Evolutionary conservation across 2,329 filamentous ascomycete genomes (phyloP).

Genomic region (Eutypa lata): DNA sequence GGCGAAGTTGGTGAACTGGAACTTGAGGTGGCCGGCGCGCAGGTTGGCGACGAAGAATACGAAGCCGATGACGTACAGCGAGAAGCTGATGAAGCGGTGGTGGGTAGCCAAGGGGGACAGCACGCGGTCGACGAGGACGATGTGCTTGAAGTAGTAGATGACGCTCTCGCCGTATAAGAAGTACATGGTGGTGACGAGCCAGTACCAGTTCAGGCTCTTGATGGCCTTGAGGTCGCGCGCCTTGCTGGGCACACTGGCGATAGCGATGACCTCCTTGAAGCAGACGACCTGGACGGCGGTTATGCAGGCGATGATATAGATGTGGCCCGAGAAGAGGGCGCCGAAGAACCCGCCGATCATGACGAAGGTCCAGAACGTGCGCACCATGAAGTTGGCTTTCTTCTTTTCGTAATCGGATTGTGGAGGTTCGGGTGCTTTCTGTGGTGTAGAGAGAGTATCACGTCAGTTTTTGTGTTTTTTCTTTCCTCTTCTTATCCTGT

Average conservation of each 20-base stretch:
- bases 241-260: constrained; percentile 88
- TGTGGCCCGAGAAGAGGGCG: constrained; percentile 90
- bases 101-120: constrained; percentile 92
- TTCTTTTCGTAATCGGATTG: constrained; percentile 90
- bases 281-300: constrained; percentile 94
- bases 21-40: constrained; percentile 93
- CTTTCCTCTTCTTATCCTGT: too few species aligned
- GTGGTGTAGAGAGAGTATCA: neutral
- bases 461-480: too few species aligned
- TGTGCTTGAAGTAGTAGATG: constrained; percentile 99
- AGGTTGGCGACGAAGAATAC: constrained; percentile 96
- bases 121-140: constrained; percentile 90
- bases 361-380: constrained; percentile 95
- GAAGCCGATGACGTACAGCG: constrained; percentile 97
- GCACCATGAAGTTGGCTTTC: constrained; percentile 94
- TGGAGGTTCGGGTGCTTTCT: constrained; percentile 43
- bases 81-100: constrained; percentile 97
- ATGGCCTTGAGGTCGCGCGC: constrained; percentile 89
- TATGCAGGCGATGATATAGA: constrained; percentile 92
- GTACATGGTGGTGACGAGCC: constrained; percentile 98
- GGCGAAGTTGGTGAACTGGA: constrained; percentile 98
- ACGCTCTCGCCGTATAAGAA: constrained; percentile 98
- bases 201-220: constrained; percentile 98
- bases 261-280: constrained; percentile 99
- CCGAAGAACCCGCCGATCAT: constrained; percentile 95